Conservation (phyloP, 148 eudicot genomes). For the Chenopodium berlandieri region DNA sequence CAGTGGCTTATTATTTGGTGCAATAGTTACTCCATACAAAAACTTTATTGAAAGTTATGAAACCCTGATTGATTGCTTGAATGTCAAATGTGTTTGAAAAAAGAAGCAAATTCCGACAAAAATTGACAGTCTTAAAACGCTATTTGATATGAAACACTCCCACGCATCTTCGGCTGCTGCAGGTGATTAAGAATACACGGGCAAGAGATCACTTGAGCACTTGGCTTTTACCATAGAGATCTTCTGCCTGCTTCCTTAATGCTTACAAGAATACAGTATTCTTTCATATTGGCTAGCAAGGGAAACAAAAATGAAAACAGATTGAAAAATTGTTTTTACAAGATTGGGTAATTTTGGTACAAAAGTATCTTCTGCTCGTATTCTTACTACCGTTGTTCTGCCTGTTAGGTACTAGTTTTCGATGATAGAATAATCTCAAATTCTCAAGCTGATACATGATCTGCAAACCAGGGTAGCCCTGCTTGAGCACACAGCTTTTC, state of each 20-base stretch:
- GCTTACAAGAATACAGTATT: neutral
- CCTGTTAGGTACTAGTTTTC: neutral
- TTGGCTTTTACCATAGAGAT: neutral
- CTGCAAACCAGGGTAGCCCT: slow-evolving; percentile 78
- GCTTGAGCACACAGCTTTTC: slow-evolving; percentile 63
- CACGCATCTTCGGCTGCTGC: no score
- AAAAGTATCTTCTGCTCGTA: neutral
- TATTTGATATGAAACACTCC: no score
- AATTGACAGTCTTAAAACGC: no score
- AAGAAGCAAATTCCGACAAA: no score
- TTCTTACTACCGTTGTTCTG: neutral
- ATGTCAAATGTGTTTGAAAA: no score
- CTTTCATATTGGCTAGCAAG: neutral
- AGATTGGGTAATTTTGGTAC: neutral
- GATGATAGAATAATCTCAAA: neutral
- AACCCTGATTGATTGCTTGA: no score
- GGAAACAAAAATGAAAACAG: neutral
- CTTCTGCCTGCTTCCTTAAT: neutral
- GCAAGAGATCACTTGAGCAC: neutral
- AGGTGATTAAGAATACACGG: no score
- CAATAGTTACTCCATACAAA: no score
- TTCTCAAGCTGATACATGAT: slow-evolving; percentile 29
- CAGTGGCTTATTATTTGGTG: no score
- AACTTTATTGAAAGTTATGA: no score
- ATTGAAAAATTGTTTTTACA: neutral